phyloP scores from a whole-genome alignment of 352 stramenopile genomes.

The Pythium graminicola region DNA sequence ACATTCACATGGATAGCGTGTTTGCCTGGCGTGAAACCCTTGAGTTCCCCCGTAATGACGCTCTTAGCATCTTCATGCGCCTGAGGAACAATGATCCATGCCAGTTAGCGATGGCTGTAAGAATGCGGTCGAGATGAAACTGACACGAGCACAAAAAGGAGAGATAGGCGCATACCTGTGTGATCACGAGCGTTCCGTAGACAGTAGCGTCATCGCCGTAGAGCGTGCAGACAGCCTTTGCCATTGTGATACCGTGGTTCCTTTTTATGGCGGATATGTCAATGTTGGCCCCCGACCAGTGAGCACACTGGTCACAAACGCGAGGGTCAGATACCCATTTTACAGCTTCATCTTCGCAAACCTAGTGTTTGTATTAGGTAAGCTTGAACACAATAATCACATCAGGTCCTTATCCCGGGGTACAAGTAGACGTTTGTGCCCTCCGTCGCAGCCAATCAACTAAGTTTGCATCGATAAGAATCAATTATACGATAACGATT shows the following conservation, averaged over 20 bases:
- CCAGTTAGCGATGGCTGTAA: background rate
- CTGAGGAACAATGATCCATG: slow-evolving; percentile 18
- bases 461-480: slow-evolving; percentile 16
- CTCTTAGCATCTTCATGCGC: slow-evolving; percentile 84
- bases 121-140: background rate
- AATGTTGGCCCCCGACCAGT: slow-evolving; percentile 11
- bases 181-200: slow-evolving; percentile 75
- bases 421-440: slow-evolving; percentile 4
- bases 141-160: background rate
- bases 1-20: slow-evolving; percentile 95
- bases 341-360: background rate
- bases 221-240: slow-evolving; percentile 82
- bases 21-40: slow-evolving; percentile 79
- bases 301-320: slow-evolving; percentile 12
- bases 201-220: slow-evolving; percentile 78
- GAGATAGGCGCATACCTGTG: slow-evolving; percentile 32
- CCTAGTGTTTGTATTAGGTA: background rate
- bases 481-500: slow-evolving; percentile 1
- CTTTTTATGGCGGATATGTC: background rate
- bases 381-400: background rate
- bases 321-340: slow-evolving; percentile 9
- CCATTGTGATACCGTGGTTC: slow-evolving; percentile 33
- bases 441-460: slow-evolving; percentile 24
- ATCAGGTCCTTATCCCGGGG: background rate
- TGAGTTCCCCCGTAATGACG: slow-evolving; percentile 79